Evolutionary conservation across 164 flowering plant species (phyloP), one percentile per base, ranked within the genome.

Genomic region (Santalum album): DNA sequence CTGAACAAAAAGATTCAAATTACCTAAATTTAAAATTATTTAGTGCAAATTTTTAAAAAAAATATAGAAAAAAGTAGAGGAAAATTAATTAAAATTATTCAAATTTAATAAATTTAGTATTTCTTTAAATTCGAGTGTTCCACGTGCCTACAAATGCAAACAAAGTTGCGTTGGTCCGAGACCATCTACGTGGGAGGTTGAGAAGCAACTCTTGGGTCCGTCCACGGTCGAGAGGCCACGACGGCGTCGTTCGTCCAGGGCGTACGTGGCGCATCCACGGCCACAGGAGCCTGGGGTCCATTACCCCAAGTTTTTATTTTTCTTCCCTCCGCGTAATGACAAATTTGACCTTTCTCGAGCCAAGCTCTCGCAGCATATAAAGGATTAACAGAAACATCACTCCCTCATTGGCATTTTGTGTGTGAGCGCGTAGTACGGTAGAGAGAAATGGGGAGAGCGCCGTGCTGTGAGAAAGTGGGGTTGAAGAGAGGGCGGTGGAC

Each of bases 381-480:
- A 3, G 16, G 14, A 3, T 9, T 38, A 38, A 3, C 3, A 12
- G 16, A 38, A 11, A 14, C 16, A 38, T 32, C 10, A 32, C 12
- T 6, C 10, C 10, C 17, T 9, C 42, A 38, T 9, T 2, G 42
- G 3, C 14, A 38, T 3, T 3, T 11, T 38, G 34, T 29, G 34
- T 15, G 16, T 4, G 16, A 9, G 14, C 16, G 16, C 42, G 14
- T 16, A 16, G 42, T 15, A 10, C 17, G 16, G 3, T 14, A 4
- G 14, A 11, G 16, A 38, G 21, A 51, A 25, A 89, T 90, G 97
- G 95, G 94, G 16, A 74, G 97, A 58, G 84, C 94, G n/a, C 95
- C 97, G 27, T 90, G 97, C 60, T 87, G 97, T 66, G 87, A 83
- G 63, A 90, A 87, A 55, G 82, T 85, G 35, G 97, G 97, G 17